phyloP scores from a whole-genome alignment of 441 rosid genomes.

The Flueggea neowawraea region DNA sequence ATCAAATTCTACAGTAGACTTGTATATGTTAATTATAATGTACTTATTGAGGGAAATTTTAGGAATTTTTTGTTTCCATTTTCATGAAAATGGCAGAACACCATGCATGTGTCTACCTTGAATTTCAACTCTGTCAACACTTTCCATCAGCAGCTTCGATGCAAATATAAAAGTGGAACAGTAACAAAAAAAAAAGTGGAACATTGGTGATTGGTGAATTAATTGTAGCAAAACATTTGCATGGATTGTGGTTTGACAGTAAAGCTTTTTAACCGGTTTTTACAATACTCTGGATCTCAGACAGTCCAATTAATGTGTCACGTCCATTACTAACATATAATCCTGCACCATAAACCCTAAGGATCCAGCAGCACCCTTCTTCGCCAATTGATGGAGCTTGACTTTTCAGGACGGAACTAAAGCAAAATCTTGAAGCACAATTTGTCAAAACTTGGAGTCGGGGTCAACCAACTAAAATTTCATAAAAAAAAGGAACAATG shows the following conservation, averaged over 20 bases:
- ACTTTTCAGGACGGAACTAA: too few species aligned
- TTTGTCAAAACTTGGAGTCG: too few species aligned
- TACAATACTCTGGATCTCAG: too few species aligned
- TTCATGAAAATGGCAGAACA: background rate
- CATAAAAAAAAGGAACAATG: too few species aligned
- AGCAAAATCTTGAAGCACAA: too few species aligned
- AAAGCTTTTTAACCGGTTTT: too few species aligned
- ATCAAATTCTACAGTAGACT: too few species aligned
- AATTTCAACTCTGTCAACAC: background rate
- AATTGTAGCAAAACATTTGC: conserved; percentile 12
- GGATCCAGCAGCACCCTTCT: background rate
- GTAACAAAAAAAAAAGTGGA: conserved; percentile 4
- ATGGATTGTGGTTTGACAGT: background rate
- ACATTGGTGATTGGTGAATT: conserved; percentile 7
- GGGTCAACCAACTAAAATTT: too few species aligned
- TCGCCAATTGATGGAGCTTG: too few species aligned
- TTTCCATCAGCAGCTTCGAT: background rate
- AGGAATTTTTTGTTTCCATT: background rate
- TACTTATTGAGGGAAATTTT: background rate
- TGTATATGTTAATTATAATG: too few species aligned
- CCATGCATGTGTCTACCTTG: background rate
- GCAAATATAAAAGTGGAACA: too few species aligned
- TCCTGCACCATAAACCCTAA: conserved; percentile 4
- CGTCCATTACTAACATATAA: background rate
- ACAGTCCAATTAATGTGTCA: conserved; percentile 2